A percentile compares a stretch with the other conserved stretches of the same genome.
Conservation (phyloP, 2,329 filamentous ascomycete genomes). For the Fusarium sp. region DNA sequence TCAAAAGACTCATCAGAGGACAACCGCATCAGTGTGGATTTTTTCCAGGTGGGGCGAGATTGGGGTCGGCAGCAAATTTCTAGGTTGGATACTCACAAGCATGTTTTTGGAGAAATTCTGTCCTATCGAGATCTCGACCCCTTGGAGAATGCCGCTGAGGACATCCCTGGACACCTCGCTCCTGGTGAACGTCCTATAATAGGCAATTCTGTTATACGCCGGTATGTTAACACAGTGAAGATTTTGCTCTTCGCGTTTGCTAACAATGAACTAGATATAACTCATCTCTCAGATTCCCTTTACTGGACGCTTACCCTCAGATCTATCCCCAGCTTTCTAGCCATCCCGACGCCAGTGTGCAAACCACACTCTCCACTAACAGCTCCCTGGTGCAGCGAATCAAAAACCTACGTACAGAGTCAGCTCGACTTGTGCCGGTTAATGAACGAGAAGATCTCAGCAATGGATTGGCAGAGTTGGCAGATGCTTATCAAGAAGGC, state of each 20-base stretch:
- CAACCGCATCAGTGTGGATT: conserved; percentile 50
- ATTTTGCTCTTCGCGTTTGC: background rate
- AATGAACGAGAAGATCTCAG: conserved; percentile 88
- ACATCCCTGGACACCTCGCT: conserved; percentile 5
- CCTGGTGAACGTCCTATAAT: conserved; percentile 40
- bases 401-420: conserved; percentile 73
- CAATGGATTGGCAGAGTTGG: conserved; percentile 84
- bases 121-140: conserved; percentile 41
- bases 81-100: conserved; percentile 30
- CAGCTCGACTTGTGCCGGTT: conserved; percentile 72
- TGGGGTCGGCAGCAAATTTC: conserved; percentile 29
- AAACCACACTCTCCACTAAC: conserved; percentile 78
- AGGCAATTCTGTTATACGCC: conserved; percentile 49
- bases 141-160: conserved; percentile 13
- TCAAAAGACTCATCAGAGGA: conserved; percentile 50
- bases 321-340: conserved; percentile 70
- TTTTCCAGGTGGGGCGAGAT: conserved; percentile 49
- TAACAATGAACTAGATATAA: conserved; percentile 57
- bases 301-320: conserved; percentile 85
- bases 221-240: conserved; percentile 35
- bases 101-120: conserved; percentile 50
- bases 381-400: conserved; percentile 78
- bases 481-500: conserved; percentile 89
- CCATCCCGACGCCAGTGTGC: conserved; percentile 57
- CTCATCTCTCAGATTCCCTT: conserved; percentile 74